Percentiles rank a stretch among this genome's conserved stretches.
Conservation (phyloP, 768 basidiomycete genomes). For the Boletus pseudopeckii region DNA sequence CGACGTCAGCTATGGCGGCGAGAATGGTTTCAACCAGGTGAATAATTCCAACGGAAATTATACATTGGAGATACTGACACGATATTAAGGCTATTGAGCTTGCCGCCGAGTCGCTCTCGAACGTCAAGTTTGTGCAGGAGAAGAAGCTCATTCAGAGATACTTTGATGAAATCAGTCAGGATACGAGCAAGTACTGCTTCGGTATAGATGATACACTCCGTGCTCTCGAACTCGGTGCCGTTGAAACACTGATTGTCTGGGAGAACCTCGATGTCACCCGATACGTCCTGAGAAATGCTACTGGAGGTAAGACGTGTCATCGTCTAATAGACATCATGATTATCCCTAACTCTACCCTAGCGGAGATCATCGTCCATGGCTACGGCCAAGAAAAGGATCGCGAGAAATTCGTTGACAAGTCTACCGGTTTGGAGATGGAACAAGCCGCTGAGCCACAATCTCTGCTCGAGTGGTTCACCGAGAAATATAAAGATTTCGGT, state of each 20-base stretch:
- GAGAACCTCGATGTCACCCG: conserved; percentile 93
- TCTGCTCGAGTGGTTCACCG: conserved; percentile 97
- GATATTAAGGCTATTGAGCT: conserved; percentile 84
- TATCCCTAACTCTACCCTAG: conserved; percentile 35
- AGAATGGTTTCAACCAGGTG: conserved; percentile 99
- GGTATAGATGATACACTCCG: conserved; percentile 97
- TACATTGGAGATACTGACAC: neutral
- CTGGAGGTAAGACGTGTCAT: conserved; percentile 57
- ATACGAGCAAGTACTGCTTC: conserved; percentile 95
- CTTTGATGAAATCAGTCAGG: conserved; percentile 99
- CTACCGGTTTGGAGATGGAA: conserved; percentile 96
- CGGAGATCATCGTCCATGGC: conserved; percentile 79
- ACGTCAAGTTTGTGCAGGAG: conserved; percentile 99
- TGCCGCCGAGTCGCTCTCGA: conserved; percentile 90
- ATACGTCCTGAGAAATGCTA: conserved; percentile 86
- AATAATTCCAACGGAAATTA: conserved; percentile 3
- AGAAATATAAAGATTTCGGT: conserved; percentile 98
- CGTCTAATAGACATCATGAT: neutral
- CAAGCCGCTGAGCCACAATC: conserved; percentile 74
- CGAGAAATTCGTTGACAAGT: conserved; percentile 94
- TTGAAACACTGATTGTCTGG: conserved; percentile 98
- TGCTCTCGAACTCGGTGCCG: conserved; percentile 91
- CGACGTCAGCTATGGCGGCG: conserved; percentile 97
- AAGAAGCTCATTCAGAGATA: conserved; percentile 97
- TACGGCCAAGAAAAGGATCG: conserved; percentile 90